Percentiles rank a stretch among this genome's conserved stretches.
These are phyloP conservation scores for Gloeopeniophorella convolvens DNA, from an alignment of 768 basidiomycete genomes.

Conservation along the genomic window DNA sequence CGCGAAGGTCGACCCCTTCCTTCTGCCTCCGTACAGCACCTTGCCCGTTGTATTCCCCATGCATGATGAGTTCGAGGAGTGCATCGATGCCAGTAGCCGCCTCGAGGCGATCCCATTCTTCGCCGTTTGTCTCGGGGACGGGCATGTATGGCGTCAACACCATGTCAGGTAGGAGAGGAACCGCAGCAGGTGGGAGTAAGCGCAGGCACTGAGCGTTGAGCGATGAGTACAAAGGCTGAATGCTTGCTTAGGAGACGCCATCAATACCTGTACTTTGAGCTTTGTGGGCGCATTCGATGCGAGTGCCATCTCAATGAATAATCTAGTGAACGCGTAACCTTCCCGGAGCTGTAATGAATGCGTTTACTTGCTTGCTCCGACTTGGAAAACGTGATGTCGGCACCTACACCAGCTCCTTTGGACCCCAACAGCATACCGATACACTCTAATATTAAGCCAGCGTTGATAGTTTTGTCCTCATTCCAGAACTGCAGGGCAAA, in stretches of 20 bases:
- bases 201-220: slow-evolving; percentile 44
- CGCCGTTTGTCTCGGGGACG: slow-evolving; percentile 76
- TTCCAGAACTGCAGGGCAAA: slow-evolving; percentile 98
- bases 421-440: slow-evolving; percentile 80
- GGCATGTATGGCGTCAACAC: slow-evolving; percentile 68
- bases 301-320: slow-evolving; percentile 80
- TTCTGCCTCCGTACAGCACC: slow-evolving; percentile 51
- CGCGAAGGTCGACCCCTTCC: slow-evolving; percentile 68
- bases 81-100: slow-evolving; percentile 75
- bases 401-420: slow-evolving; percentile 57
- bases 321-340: slow-evolving; percentile 54
- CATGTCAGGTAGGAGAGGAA: slow-evolving; percentile 60
- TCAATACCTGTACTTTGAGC: slow-evolving; percentile 76
- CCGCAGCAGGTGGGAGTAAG: slow-evolving; percentile 47
- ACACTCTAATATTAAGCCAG: slow-evolving; percentile 70
- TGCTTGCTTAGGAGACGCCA: neutral
- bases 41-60: slow-evolving; percentile 79
- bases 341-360: slow-evolving; percentile 46
- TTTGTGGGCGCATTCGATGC: slow-evolving; percentile 90
- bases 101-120: slow-evolving; percentile 89
- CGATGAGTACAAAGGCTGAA: slow-evolving; percentile 21
- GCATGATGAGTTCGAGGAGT: slow-evolving; percentile 72
- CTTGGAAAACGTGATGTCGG: neutral
- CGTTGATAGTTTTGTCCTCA: slow-evolving; percentile 79
- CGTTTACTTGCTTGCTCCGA: neutral